phyloP scores from a whole-genome alignment of 441 rosid species.

The Pelargonium cotyledonis region DNA sequence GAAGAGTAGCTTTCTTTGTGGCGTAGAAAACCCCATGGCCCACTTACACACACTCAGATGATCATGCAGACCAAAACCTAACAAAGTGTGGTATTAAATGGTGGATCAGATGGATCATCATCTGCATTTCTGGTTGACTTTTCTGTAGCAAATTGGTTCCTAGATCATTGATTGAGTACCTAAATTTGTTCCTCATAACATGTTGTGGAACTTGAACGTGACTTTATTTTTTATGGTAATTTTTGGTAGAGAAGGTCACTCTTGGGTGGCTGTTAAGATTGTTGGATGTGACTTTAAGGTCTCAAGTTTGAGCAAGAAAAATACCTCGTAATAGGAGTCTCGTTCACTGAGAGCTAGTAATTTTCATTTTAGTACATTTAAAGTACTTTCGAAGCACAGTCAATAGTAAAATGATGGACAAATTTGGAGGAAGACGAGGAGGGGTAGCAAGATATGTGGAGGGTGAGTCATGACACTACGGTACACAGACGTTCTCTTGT shows the following conservation, averaged over 20 bases:
- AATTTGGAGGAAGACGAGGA: background rate
- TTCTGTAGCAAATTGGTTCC: background rate
- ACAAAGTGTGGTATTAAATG: constrained; percentile 1
- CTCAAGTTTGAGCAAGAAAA: background rate
- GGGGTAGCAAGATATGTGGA: too few species aligned
- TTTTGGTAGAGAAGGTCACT: background rate
- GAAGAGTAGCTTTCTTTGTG: background rate
- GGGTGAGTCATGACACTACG: too few species aligned
- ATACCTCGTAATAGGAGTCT: too few species aligned
- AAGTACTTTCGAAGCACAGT: background rate
- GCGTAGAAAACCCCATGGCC: background rate
- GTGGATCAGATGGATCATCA: background rate
- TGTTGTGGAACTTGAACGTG: background rate
- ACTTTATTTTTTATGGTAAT: background rate
- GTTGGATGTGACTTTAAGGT: background rate
- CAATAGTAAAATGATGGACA: background rate
- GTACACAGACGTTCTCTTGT: too few species aligned
- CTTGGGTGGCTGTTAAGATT: too few species aligned
- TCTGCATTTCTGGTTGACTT: background rate
- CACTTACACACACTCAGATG: background rate
- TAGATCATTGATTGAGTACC: background rate
- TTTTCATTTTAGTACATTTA: background rate
- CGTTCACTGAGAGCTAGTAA: too few species aligned
- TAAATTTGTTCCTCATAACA: background rate
- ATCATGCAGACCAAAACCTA: constrained; percentile 5